Conservation (phyloP, 108 stramenopile species). For the Asterionellopsis glacialis region DNA sequence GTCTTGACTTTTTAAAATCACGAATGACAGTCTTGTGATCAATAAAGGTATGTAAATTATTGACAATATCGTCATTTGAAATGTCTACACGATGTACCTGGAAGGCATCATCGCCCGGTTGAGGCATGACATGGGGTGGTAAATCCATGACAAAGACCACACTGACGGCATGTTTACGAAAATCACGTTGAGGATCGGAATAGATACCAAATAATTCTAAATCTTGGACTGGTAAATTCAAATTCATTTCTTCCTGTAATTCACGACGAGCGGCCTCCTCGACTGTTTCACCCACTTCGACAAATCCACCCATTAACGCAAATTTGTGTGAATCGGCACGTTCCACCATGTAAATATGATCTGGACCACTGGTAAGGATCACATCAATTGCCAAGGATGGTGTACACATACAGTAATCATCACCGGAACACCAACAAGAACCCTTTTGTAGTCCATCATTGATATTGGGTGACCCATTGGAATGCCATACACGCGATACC, state of each 20-base stretch:
- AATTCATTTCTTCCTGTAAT: constrained; percentile 74
- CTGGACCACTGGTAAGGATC: not conserved
- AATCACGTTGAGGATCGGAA: constrained; percentile 81
- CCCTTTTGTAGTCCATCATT: constrained; percentile 26
- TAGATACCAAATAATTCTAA: constrained; percentile 68
- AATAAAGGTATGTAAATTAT: constrained; percentile 37
- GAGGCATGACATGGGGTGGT: constrained; percentile 19
- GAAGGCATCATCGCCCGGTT: constrained; percentile 83
- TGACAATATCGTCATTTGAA: constrained; percentile 43
- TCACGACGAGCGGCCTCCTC: constrained; percentile 69
- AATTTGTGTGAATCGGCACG: constrained; percentile 74
- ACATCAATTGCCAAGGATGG: constrained; percentile 83
- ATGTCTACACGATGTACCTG: constrained; percentile 50
- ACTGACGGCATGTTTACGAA: constrained; percentile 59
- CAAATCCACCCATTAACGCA: constrained; percentile 87
- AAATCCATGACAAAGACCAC: constrained; percentile 46
- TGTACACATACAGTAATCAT: constrained; percentile 85
- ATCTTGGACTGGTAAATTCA: constrained; percentile 18
- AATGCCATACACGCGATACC: constrained; percentile 8
- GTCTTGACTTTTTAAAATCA: constrained; percentile 25
- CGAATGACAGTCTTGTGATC: constrained; percentile 53
- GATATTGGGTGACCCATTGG: constrained; percentile 12
- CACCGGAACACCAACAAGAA: constrained; percentile 67
- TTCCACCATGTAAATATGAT: constrained; percentile 63
- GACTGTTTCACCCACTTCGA: constrained; percentile 68